These are phyloP conservation scores for Naganishia sp. DNA, from an alignment of 1,284 basidiomycete species.

Conservation along the genomic window DNA sequence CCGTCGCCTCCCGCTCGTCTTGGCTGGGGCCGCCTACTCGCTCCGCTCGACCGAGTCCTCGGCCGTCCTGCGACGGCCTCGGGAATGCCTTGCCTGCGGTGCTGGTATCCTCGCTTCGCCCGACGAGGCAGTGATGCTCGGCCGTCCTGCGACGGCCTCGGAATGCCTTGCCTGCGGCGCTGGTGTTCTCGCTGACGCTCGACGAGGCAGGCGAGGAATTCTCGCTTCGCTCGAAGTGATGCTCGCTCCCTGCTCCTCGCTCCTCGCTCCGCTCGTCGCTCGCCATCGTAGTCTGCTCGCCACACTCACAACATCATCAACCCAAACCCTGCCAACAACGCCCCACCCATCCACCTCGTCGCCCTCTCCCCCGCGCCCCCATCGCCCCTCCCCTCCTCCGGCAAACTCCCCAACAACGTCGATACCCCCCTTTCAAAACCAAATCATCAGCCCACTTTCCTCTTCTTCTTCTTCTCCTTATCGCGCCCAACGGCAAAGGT, in stretches of 20 bases:
- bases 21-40: no score
- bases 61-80: no score
- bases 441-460: neutral
- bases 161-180: no score
- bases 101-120: no score
- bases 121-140: no score
- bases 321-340: slow-evolving; percentile 76
- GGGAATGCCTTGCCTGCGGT: neutral
- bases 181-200: neutral
- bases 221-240: no score
- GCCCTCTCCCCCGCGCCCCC: slow-evolving; percentile 36
- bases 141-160: no score
- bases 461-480: no score
- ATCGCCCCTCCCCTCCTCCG: slow-evolving; percentile 48
- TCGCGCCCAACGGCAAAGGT: no score
- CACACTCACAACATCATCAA: slow-evolving; percentile 74
- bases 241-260: neutral
- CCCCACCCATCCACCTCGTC: slow-evolving; percentile 65
- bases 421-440: slow-evolving; percentile 50
- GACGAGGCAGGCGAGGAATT: neutral
- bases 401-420: slow-evolving; percentile 48
- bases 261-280: neutral
- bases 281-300: no score
- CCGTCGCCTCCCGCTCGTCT: no score
- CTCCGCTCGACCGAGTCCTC: no score